These are phyloP conservation scores for Debaryomyces fabryi DNA, from an alignment of 1,139 yeast genomes.

Conservation along the genomic window DNA sequence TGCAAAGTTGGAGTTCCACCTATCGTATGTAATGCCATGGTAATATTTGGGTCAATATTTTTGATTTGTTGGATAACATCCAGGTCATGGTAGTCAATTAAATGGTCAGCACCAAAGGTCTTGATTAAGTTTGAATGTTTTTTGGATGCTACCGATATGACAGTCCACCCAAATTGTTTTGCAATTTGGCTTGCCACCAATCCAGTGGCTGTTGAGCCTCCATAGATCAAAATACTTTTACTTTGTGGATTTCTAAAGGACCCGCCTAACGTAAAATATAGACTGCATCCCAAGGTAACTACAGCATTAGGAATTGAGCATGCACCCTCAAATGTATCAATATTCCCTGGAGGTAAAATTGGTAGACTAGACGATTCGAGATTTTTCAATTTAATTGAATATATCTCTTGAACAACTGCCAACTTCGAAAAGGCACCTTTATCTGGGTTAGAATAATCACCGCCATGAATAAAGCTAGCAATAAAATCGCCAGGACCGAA, in stretches of 20 bases:
- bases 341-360: neutral
- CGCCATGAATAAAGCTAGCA: neutral
- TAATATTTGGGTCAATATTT: constrained; percentile 6
- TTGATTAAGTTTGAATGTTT: neutral
- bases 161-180: neutral
- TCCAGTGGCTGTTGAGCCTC: neutral
- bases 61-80: constrained; percentile 52
- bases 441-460: neutral
- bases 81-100: constrained; percentile 57
- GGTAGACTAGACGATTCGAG: neutral
- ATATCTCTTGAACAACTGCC: neutral
- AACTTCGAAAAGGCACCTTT: neutral
- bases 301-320: neutral
- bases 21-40: constrained; percentile 3
- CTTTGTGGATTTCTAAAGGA: neutral
- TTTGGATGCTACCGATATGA: neutral
- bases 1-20: neutral
- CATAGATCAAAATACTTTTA: neutral
- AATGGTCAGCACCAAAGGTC: constrained; percentile 30
- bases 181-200: neutral
- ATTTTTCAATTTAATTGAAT: neutral
- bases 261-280: neutral
- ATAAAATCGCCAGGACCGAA: neutral
- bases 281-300: neutral
- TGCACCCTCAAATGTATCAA: neutral